Conservation (phyloP, 768 basidiomycete species). For the Gloeophyllum trabeum region DNA sequence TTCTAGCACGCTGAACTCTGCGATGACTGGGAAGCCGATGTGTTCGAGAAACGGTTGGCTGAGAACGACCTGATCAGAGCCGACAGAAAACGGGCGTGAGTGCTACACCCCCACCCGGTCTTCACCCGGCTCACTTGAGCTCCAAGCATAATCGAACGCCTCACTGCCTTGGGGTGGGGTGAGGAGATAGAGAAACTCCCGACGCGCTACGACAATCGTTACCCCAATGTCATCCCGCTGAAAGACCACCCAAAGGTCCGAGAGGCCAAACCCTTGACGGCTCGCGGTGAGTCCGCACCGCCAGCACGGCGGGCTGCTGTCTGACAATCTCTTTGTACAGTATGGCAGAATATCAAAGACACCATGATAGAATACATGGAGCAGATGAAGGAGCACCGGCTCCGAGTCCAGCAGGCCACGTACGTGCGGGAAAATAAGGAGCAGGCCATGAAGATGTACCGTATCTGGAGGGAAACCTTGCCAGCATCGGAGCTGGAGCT, state of each 20-base stretch:
- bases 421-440: background rate
- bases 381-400: conserved; percentile 6
- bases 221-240: background rate
- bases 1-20: background rate
- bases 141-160: background rate
- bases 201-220: background rate
- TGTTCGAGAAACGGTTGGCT: background rate
- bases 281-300: background rate
- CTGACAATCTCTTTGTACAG: conserved; percentile 2
- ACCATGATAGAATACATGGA: conserved; percentile 6
- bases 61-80: background rate
- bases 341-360: conserved; percentile 5
- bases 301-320: background rate
- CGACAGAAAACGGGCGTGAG: background rate
- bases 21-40: background rate
- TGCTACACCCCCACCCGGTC: background rate
- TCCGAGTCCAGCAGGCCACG: conserved; percentile 1
- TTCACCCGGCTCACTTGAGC: background rate
- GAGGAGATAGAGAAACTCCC: background rate
- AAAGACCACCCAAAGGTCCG: background rate
- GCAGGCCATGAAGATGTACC: background rate
- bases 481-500: background rate
- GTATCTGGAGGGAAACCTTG: background rate
- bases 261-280: background rate
- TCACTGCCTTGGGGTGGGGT: background rate